A percentile compares a stretch with the other conserved stretches of the same genome.
Conservation (phyloP, 306 rosid species). For the Vigna trinervia region DNA sequence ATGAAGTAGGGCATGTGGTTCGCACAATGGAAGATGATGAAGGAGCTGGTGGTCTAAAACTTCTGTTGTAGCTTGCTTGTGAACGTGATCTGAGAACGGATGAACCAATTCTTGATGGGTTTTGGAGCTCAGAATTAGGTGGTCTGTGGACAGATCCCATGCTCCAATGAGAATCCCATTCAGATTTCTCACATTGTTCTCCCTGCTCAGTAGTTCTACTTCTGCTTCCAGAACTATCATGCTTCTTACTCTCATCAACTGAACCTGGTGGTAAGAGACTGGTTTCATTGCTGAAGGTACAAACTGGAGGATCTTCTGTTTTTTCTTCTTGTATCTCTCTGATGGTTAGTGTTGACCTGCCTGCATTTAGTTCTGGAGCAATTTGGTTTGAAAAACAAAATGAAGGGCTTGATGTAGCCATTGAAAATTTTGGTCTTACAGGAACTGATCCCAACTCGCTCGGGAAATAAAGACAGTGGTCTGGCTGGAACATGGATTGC, state of each 20-base stretch:
- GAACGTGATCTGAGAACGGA: slow-evolving; percentile 46
- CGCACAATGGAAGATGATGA: slow-evolving; percentile 56
- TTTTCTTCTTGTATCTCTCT: slow-evolving; percentile 79
- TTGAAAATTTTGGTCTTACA: slow-evolving; percentile 55
- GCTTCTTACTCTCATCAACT: slow-evolving; percentile 53
- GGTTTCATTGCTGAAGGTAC: slow-evolving; percentile 45
- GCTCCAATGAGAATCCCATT: slow-evolving; percentile 50
- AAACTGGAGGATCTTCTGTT: slow-evolving; percentile 52
- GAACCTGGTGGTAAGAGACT: slow-evolving; percentile 46
- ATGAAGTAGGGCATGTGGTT: slow-evolving; percentile 49
- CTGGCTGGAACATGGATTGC: slow-evolving; percentile 70
- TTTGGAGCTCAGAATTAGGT: slow-evolving; percentile 50
- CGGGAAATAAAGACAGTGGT: slow-evolving; percentile 64
- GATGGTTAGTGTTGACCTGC: slow-evolving; percentile 73
- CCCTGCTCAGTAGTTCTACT: slow-evolving; percentile 48
- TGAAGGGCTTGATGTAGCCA: slow-evolving; percentile 61
- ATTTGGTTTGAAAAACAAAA: slow-evolving; percentile 56
- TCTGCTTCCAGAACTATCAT: slow-evolving; percentile 42
- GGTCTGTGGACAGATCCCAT: slow-evolving; percentile 47
- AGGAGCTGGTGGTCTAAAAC: slow-evolving; percentile 52
- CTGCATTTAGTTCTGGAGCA: slow-evolving; percentile 53
- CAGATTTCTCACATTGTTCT: slow-evolving; percentile 50
- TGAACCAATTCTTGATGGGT: slow-evolving; percentile 41
- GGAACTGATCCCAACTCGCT: slow-evolving; percentile 60
- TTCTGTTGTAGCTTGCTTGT: slow-evolving; percentile 49